Conservation (phyloP, 2,329 filamentous ascomycete species). For the Fusarium newnesense region DNA sequence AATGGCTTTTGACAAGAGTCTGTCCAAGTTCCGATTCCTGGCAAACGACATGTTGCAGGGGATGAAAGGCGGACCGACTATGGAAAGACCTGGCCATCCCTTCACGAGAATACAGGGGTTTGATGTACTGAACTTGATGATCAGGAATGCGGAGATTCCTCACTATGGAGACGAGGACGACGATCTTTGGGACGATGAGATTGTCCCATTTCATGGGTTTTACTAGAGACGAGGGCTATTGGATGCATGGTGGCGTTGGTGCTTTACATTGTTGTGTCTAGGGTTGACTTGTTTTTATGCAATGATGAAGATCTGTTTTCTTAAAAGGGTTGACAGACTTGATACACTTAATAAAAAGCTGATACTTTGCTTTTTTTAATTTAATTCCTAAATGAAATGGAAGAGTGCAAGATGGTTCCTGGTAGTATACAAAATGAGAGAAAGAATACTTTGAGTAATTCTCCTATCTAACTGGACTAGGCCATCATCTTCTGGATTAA, state of each 20-base stretch:
- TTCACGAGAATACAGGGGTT: background rate
- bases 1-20: background rate
- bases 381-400: fast-evolving
- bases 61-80: background rate
- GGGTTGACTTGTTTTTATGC: too few relatives aligned
- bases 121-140: background rate
- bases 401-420: too few relatives aligned
- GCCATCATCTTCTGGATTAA: background rate
- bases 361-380: fast-evolving
- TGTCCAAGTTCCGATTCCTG: background rate
- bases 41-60: background rate
- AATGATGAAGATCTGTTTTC: background rate
- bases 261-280: fast-evolving
- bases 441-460: background rate
- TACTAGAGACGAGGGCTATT: background rate
- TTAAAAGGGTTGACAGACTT: background rate
- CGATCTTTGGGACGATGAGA: fast-evolving
- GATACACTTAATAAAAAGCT: fast-evolving
- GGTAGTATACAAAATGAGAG: background rate
- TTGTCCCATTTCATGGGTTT: background rate
- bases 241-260: background rate
- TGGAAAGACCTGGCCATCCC: background rate
- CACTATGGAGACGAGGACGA: fast-evolving
- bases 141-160: background rate
- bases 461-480: background rate